Evolutionary conservation across 495 filamentous ascomycete species (phyloP).

Genomic region (Podospora pseudocomata): DNA sequence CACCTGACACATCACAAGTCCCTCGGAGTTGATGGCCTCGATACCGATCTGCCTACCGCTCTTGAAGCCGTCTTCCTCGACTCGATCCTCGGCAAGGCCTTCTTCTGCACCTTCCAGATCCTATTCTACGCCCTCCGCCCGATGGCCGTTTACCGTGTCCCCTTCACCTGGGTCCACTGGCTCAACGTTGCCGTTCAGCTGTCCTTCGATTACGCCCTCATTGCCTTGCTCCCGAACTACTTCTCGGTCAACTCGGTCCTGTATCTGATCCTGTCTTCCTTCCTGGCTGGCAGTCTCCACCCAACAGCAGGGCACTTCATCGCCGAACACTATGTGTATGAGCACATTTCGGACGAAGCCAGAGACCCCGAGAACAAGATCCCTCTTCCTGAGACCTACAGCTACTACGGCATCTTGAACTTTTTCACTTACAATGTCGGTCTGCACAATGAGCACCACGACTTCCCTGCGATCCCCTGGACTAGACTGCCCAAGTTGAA

Average conservation of each 20-base stretch:
- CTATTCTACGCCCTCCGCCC: slow-evolving; percentile 99
- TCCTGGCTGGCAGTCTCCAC: slow-evolving; percentile 90
- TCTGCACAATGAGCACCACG: slow-evolving; percentile 97
- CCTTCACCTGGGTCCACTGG: slow-evolving; percentile 79
- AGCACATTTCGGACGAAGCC: slow-evolving; percentile 56
- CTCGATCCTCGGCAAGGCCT: slow-evolving; percentile 94
- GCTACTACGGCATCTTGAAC: slow-evolving; percentile 94
- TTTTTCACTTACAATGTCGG: slow-evolving; percentile 94
- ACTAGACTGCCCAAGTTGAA: slow-evolving; percentile 71
- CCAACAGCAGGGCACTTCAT: slow-evolving; percentile 98
- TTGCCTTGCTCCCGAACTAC: slow-evolving; percentile 40
- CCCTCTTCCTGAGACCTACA: slow-evolving; percentile 88
- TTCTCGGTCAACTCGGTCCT: slow-evolving; percentile 58
- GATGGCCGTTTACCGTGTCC: slow-evolving; percentile 87
- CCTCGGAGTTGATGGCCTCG: slow-evolving; percentile 91
- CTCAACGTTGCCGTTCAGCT: slow-evolving; percentile 76
- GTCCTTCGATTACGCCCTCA: slow-evolving; percentile 69
- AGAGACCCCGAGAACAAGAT: slow-evolving; percentile 57
- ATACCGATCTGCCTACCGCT: slow-evolving; percentile 92
- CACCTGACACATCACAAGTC: slow-evolving; percentile 99
- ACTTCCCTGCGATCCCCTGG: slow-evolving; percentile 97
- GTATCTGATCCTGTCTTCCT: slow-evolving; percentile 82
- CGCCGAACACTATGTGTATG: slow-evolving; percentile 98
- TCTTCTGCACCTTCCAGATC: slow-evolving; percentile 99
- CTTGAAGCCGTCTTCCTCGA: slow-evolving; percentile 91